A percentile compares a stretch with the other conserved stretches of the same genome.
Conservation (phyloP, 2,329 filamentous ascomycete species). For the Emericellopsis atlantica region DNA sequence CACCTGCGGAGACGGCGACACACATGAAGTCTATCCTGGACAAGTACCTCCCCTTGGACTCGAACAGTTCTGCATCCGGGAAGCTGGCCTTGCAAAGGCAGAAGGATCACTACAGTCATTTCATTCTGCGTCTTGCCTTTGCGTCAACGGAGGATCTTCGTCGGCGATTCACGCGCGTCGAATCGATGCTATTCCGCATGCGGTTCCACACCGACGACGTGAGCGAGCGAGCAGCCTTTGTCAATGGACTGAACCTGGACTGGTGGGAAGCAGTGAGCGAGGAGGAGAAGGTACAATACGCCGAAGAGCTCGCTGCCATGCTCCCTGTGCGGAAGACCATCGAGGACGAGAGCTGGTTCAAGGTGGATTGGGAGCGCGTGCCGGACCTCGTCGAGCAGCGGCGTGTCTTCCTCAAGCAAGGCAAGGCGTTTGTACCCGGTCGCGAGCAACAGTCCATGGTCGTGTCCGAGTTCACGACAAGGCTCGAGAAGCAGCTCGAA, state of each 20-base stretch:
- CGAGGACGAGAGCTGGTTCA: conserved; percentile 87
- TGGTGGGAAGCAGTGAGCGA: conserved; percentile 84
- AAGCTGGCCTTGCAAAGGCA: conserved; percentile 62
- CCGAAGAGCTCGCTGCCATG: conserved; percentile 45
- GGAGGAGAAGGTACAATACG: conserved; percentile 59
- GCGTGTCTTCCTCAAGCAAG: conserved; percentile 61
- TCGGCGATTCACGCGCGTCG: conserved; percentile 71
- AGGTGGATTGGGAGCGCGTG: conserved; percentile 90
- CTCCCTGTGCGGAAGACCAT: conserved; percentile 20
- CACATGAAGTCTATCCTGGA: conserved; percentile 81
- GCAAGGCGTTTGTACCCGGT: conserved; percentile 84
- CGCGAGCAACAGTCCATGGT: conserved; percentile 84
- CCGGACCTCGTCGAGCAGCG: conserved; percentile 78
- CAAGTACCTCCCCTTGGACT: conserved; percentile 72
- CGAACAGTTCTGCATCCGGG: conserved; percentile 52
- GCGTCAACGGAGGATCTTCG: conserved; percentile 83
- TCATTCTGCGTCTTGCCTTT: conserved; percentile 89
- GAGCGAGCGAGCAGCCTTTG: conserved; percentile 62
- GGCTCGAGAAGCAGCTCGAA: conserved; percentile 73
- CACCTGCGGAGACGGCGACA: conserved; percentile 64
- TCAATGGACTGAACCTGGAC: conserved; percentile 63
- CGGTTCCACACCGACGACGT: conserved; percentile 67
- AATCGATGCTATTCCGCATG: conserved; percentile 80
- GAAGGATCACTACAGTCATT: conserved; percentile 96
- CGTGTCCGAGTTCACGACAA: conserved; percentile 68